phyloP scores from a whole-genome alignment of 257 asterid genomes.

The Solanum etuberosum region DNA sequence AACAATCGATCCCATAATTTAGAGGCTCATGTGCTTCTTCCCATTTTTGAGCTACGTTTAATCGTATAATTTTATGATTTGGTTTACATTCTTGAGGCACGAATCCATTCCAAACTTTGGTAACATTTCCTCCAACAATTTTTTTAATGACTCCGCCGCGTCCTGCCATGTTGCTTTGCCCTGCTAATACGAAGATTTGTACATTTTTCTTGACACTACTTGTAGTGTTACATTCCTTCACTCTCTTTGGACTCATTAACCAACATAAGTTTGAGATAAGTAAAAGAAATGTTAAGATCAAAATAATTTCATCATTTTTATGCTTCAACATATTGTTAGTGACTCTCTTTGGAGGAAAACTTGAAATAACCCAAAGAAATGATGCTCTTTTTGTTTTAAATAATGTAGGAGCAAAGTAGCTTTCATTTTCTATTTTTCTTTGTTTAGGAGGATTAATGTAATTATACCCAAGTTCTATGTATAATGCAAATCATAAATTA shows the following conservation, averaged over 20 bases:
- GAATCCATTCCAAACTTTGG: conserved; percentile 7
- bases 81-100: conserved; percentile 17
- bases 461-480: background rate
- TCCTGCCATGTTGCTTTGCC: conserved; percentile 47
- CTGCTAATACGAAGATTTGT: conserved; percentile 22
- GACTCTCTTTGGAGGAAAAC: background rate
- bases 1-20: conserved; percentile 12
- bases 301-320: background rate
- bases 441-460: background rate
- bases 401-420: background rate
- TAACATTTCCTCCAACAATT: background rate
- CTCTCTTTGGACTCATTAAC: background rate
- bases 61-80: conserved; percentile 2
- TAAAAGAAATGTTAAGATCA: background rate
- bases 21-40: conserved; percentile 37
- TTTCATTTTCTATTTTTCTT: background rate
- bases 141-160: conserved; percentile 14
- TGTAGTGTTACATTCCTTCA: background rate
- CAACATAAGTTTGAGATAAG: background rate
- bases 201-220: background rate
- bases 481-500: background rate
- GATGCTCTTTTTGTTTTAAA: background rate
- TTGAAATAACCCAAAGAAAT: background rate
- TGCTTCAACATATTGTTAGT: background rate
- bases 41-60: conserved; percentile 4